Evolutionary conservation across 805 yeast genomes (phyloP).

Genomic region (Candida manassasensis): DNA sequence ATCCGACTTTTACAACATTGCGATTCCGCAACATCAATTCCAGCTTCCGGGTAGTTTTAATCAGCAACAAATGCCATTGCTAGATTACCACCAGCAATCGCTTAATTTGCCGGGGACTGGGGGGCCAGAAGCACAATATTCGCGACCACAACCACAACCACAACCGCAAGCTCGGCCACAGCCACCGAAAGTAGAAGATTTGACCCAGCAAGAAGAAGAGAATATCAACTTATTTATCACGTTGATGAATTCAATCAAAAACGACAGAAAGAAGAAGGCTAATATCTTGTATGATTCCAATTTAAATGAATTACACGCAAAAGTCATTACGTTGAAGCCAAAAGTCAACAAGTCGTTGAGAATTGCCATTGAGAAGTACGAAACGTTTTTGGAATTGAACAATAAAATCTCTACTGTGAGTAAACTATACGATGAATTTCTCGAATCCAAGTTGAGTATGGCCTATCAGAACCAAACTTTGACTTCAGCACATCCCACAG

Average conservation of each 20-base stretch:
- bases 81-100: neutral
- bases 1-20: constrained; percentile 26
- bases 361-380: constrained; percentile 57
- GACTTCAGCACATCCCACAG: constrained; percentile 4
- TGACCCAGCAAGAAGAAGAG: constrained; percentile 63
- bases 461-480: constrained; percentile 32
- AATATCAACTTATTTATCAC: constrained; percentile 65
- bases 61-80: constrained; percentile 3
- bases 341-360: constrained; percentile 59
- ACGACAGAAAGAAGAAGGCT: constrained; percentile 40
- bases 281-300: constrained; percentile 42
- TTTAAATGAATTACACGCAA: constrained; percentile 54
- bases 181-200: constrained; percentile 20
- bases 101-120: too few species aligned
- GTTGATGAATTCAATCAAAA: constrained; percentile 50
- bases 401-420: constrained; percentile 72
- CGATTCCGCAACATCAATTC: constrained; percentile 18
- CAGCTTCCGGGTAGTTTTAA: constrained; percentile 5
- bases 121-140: too few species aligned
- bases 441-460: constrained; percentile 47
- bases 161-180: constrained; percentile 10
- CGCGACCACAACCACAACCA: constrained; percentile 6
- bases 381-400: constrained; percentile 65
- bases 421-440: constrained; percentile 68
- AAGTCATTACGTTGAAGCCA: constrained; percentile 60